Evolutionary conservation across 768 basidiomycete genomes (phyloP), one percentile per base, ranked within the genome.

Genomic region (Tylopilus felleus): DNA sequence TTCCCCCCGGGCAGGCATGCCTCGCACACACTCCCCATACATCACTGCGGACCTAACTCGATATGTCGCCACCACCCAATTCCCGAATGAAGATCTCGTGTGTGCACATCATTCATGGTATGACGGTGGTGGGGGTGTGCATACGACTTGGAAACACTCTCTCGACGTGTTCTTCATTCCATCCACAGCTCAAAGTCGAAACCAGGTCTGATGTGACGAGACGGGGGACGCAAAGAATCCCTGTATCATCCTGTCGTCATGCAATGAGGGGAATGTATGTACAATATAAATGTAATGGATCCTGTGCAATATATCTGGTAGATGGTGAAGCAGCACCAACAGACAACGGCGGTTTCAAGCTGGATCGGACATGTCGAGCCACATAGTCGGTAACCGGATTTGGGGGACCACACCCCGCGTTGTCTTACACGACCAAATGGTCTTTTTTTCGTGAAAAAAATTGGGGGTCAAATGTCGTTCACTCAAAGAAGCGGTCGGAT

Each of bases 211-310:
- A 50, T 46, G 55, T 66, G 61, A 61, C 51, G 33, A n/a, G 8
- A 3, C 21, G 8, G 35, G 29, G 47, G 48, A 49, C 61, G 58
- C 55, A 65, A 57, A 12, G 31, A 51, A 50, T 48, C 51, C 40
- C 47, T 13, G 5, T 52, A 47, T 16, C 33, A 40, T 55, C 56
- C 49, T 50, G 43, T 54, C 49, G 38, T 53, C 47, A 64, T 61
- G 61, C 51, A 67, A 68, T 49, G 66, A 61, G 53, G 60, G 44
- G 51, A 9, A n/a, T 38, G 55, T 66, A 66, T 68, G 59, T 58
- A 61, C 56, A 59, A 38, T 68, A 66, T 29, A 59, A 57, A 55
- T 66, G 57, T 63, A 58, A 56, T 60, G 13, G 27, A 60, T 62
- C 58, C 65, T 56, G 56, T 65, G 56, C 39, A 8, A 23, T 36